A percentile compares a stretch with the other conserved stretches of the same genome.
Evolutionary conservation across 179 eudicot species (phyloP).

Genomic region (Silene coronaria): DNA sequence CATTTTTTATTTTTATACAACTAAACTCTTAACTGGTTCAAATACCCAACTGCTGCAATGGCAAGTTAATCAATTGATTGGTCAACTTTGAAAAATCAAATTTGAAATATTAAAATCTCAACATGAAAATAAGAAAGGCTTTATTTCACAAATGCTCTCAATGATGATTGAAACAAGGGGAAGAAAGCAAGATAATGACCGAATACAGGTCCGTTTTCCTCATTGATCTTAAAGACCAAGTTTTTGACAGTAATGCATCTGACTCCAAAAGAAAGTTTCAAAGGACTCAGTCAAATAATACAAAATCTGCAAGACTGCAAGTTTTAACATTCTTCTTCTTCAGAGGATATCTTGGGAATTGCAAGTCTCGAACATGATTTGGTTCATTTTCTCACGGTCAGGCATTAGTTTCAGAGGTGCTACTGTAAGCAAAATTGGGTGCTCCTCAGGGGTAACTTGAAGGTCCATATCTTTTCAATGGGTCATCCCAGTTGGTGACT

Average conservation of each 20-base stretch:
- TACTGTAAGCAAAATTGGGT: slow-evolving; percentile 37
- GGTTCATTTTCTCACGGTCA: slow-evolving; percentile 21
- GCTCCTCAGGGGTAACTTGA: slow-evolving; percentile 25
- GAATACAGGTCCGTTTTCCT: not conserved
- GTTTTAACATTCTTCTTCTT: not conserved
- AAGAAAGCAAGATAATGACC: slow-evolving; percentile 1
- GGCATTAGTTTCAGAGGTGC: slow-evolving; percentile 43
- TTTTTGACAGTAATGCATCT: not conserved
- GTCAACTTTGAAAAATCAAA: not conserved
- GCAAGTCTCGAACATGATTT: slow-evolving; percentile 55
- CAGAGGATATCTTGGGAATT: slow-evolving; percentile 13
- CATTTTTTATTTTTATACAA: too few relatives aligned
- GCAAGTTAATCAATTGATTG: not conserved
- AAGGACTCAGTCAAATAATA: slow-evolving; percentile 4
- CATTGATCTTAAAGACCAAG: not conserved
- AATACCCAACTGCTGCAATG: not conserved
- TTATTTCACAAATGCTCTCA: slow-evolving; percentile 4
- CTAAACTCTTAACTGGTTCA: not conserved
- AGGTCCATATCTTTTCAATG: slow-evolving; percentile 25
- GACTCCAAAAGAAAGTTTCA: not conserved
- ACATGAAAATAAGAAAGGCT: not conserved
- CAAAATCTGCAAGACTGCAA: not conserved
- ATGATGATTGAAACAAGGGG: not conserved
- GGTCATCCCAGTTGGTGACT: slow-evolving; percentile 41
- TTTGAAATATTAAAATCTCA: not conserved